Base-by-base conservation (phyloP, 257 asterid species). In the Vinca minor region DNA sequence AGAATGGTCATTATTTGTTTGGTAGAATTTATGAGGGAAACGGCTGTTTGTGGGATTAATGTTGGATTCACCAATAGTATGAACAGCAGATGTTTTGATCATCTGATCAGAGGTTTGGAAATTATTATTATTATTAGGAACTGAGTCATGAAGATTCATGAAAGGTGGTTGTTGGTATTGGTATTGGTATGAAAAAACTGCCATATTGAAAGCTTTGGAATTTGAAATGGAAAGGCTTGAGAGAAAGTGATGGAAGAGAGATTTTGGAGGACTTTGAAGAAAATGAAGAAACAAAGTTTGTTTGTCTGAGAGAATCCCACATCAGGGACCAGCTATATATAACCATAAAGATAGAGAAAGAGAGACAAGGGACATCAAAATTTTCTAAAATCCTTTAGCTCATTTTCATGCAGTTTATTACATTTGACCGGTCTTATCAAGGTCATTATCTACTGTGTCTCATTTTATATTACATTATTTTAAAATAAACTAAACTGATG, bases 201-300 rank as follows among this genome's bases (percentile, higher is more conserved):
- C 77, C 85, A n/a, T n/a, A 80, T 80, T 49, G 34, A 12, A 62
- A 59, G 31, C 63, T 69, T 66, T 62, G 68, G 67, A 59, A 46
- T 62, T 64, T 57, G 31, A 63, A 39, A 38, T 32, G 39, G 32
- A 64, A 71, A 77, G n/a, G n/a, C n/a, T 9, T 67, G 36, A 39
- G 21, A 59, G 81, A 75, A 64, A 78, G 82, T 67, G 83, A 78
- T 76, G 69, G 79, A 66, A 73, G 81, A 75, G 83, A 67, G 66
- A 68, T 59, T 34, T 48, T 25, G 60, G 49, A 13, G n/a, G n/a
- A n/a, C n/a, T 20, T 46, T 34, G 47, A 18, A 58, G 38, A 32
- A 28, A 64, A 61, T 50, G 4, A 59, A 66, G 53, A 28, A 60
- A 59, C 41, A 68, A 49, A 68, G 67, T 79, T 77, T n/a, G n/a